A percentile compares a stretch with the other conserved stretches of the same genome.
phyloP scores from a whole-genome alignment of 169 alveolate genomes.

The Pseudocohnilembus persalinus region DNA sequence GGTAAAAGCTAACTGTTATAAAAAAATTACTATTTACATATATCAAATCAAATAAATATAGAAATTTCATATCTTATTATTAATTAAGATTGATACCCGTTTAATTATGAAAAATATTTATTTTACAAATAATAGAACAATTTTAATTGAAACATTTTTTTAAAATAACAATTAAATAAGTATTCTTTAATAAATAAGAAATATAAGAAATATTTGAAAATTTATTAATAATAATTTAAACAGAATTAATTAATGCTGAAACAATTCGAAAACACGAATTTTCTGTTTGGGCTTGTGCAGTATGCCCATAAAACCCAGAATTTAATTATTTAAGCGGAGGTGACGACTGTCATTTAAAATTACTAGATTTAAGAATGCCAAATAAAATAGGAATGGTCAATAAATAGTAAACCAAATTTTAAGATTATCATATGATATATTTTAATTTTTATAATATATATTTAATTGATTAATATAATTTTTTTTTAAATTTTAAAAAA shows the following conservation, averaged over 20 bases:
- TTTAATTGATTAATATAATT: slow-evolving; percentile 2
- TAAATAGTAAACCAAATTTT: background rate
- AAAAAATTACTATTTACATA: no score
- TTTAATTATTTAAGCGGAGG: slow-evolving; percentile 20
- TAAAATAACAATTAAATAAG: no score
- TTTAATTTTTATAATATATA: background rate
- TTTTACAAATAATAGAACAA: no score
- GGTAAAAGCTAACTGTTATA: no score
- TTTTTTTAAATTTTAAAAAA: background rate
- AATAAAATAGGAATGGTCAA: background rate
- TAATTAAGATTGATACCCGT: no score
- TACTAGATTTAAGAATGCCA: slow-evolving; percentile 4
- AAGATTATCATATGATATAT: background rate
- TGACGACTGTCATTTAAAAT: slow-evolving; percentile 15
- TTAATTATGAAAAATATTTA: no score
- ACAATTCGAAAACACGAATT: slow-evolving; percentile 13
- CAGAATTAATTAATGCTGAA: background rate
- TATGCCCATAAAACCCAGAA: slow-evolving; percentile 1
- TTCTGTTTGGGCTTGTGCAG: slow-evolving; percentile 27
- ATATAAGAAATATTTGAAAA: no score
- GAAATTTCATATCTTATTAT: no score
- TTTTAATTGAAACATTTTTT: no score
- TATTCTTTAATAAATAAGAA: no score
- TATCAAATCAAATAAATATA: no score
- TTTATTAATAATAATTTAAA: no score